A percentile compares a stretch with the other conserved stretches of the same genome.
These are phyloP conservation scores for Selaginella moellendorffii DNA, from an alignment of 75 land plant species.

Conservation along the genomic window DNA sequence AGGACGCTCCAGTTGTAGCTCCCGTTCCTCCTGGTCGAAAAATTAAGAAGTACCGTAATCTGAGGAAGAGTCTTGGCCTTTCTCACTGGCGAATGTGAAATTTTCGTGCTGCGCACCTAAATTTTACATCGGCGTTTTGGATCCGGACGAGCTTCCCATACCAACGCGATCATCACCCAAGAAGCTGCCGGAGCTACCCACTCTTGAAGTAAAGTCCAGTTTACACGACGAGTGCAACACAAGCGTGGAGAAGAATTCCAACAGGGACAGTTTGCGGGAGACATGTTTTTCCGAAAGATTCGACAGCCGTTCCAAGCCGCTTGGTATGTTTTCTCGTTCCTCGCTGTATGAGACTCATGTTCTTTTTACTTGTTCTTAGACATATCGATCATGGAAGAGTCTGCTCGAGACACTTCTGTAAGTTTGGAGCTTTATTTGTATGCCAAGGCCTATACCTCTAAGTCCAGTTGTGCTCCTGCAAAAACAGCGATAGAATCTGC, in stretches of 20 bases:
- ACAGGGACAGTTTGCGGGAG: not conserved
- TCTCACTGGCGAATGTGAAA: constrained; percentile 60
- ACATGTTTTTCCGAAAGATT: not conserved
- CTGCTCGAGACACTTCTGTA: too few relatives aligned
- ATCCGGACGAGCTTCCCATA: constrained; percentile 45
- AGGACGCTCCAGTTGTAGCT: not conserved
- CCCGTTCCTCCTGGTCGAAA: constrained; percentile 17
- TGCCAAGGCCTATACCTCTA: too few relatives aligned
- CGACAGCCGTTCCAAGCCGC: not conserved
- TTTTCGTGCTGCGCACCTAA: not conserved
- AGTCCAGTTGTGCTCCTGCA: constrained; percentile 1
- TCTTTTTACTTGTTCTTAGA: too few relatives aligned
- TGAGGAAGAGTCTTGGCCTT: constrained; percentile 84
- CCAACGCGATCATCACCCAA: not conserved
- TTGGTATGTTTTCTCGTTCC: too few relatives aligned
- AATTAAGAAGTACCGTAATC: constrained; percentile 29
- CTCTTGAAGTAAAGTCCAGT: too few relatives aligned
- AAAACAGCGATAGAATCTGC: constrained; percentile 20
- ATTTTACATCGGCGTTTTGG: constrained; percentile 39
- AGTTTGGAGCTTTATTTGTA: too few relatives aligned
- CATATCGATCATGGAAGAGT: too few relatives aligned
- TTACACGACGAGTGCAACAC: constrained; percentile 1
- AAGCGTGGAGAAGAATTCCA: not conserved
- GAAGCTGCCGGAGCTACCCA: constrained; percentile 3
- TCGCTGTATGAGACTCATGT: too few relatives aligned